phyloP scores from a whole-genome alignment of 2,329 filamentous ascomycete species.

The Amauroascus verrucosus region DNA sequence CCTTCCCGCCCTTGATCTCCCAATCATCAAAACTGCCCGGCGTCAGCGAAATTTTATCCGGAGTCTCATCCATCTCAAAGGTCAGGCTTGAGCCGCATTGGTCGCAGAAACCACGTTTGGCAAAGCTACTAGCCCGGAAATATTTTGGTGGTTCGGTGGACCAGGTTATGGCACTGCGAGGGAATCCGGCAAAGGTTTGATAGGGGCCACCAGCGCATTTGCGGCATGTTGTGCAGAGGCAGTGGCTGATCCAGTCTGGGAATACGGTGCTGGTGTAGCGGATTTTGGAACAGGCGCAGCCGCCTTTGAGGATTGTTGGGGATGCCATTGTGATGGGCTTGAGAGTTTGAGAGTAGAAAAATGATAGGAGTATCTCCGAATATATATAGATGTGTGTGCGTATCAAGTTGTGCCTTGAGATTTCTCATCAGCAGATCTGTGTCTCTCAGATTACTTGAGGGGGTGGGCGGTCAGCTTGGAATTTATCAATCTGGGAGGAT shows the following conservation, averaged over 20 bases:
- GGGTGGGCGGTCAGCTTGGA: neutral
- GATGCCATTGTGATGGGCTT: neutral
- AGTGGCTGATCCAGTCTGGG: slow-evolving; percentile 33
- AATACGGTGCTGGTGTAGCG: slow-evolving; percentile 31
- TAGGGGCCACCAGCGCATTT: slow-evolving; percentile 40
- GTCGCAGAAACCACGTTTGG: slow-evolving; percentile 38
- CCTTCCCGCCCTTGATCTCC: slow-evolving; percentile 24
- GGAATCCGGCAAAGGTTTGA: slow-evolving; percentile 35
- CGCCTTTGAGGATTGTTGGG: slow-evolving; percentile 28
- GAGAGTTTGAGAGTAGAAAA: neutral
- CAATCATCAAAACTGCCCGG: slow-evolving; percentile 36
- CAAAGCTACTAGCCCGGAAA: slow-evolving; percentile 32
- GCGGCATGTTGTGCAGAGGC: slow-evolving; percentile 43
- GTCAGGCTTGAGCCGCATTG: slow-evolving; percentile 39
- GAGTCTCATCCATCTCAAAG: slow-evolving; percentile 33
- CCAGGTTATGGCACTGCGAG: slow-evolving; percentile 28
- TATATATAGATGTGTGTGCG: too few species aligned
- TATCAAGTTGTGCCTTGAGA: neutral
- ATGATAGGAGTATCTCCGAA: too few species aligned
- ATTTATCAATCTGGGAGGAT: neutral
- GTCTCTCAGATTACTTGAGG: too few species aligned
- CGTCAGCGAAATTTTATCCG: slow-evolving; percentile 27
- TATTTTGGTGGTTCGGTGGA: slow-evolving; percentile 26
- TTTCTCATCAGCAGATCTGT: too few species aligned
- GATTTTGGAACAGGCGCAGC: slow-evolving; percentile 38